These are phyloP conservation scores for Penicillium macrosclerotiorum DNA, from an alignment of 495 filamentous ascomycete species.

Conservation along the genomic window DNA sequence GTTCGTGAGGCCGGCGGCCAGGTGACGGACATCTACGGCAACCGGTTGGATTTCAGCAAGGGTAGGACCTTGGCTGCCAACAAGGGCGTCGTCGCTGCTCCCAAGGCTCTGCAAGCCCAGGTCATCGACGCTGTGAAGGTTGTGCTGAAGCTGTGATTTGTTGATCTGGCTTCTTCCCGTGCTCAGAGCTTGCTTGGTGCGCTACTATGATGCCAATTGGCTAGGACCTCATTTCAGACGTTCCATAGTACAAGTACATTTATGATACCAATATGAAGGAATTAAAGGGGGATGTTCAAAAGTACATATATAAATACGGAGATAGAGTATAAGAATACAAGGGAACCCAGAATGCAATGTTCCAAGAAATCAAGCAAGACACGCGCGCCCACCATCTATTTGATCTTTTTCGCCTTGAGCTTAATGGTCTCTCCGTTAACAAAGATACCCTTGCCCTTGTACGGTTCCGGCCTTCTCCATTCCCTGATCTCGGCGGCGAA, in stretches of 20 bases:
- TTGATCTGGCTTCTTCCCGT: conserved; percentile 1
- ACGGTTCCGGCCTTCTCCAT: conserved; percentile 93
- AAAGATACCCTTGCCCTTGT: conserved; percentile 99
- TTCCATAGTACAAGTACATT: conserved; percentile 29
- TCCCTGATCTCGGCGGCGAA: conserved; percentile 85
- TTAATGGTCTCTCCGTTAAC: conserved; percentile 95
- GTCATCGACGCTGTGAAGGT: conserved; percentile 81
- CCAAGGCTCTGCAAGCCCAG: conserved; percentile 65
- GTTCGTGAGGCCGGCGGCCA: conserved; percentile 90
- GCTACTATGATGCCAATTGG: background rate
- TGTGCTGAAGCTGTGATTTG: conserved; percentile 61
- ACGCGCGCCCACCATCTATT: conserved; percentile 49
- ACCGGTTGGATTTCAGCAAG: conserved; percentile 76
- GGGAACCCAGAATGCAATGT: conserved; percentile 25
- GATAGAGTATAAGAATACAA: conserved; percentile 44
- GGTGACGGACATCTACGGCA: conserved; percentile 83
- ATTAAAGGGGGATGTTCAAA: conserved; percentile 12
- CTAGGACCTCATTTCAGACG: conserved; percentile 35
- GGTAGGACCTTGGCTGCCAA: conserved; percentile 85
- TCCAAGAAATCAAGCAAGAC: conserved; percentile 23
- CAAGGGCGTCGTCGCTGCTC: conserved; percentile 90
- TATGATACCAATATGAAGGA: conserved; percentile 25
- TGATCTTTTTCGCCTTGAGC: conserved; percentile 98
- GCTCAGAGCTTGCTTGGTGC: background rate
- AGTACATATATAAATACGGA: conserved; percentile 33